phyloP scores from a whole-genome alignment of 192 early-diverging fungal genomes.

The Coemansia sp. region DNA sequence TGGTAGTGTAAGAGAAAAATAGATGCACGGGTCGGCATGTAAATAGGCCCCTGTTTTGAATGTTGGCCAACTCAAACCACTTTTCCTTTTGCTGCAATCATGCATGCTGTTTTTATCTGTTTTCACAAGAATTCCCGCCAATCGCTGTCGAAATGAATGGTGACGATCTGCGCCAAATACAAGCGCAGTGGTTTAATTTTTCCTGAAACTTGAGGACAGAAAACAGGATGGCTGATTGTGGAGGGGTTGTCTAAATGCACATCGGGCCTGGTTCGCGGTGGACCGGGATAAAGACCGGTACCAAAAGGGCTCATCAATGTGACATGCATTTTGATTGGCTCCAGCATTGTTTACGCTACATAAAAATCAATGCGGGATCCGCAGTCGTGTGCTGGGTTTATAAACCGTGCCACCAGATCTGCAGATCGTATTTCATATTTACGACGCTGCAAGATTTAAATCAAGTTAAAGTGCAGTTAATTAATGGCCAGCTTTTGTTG shows the following conservation, averaged over 20 bases:
- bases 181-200: background rate
- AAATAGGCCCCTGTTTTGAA: background rate
- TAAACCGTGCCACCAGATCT: background rate
- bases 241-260: constrained; percentile 4
- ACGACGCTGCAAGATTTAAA: no score
- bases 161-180: background rate
- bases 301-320: background rate
- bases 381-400: background rate
- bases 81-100: background rate
- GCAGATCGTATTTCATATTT: background rate
- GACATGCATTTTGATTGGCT: background rate
- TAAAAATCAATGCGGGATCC: constrained; percentile 5
- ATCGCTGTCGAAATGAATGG: background rate
- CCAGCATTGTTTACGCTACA: background rate
- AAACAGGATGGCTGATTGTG: background rate
- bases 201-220: background rate
- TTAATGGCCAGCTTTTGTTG: background rate
- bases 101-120: background rate
- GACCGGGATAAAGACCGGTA: background rate
- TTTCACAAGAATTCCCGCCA: background rate
- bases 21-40: background rate
- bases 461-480: no score
- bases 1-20: background rate
- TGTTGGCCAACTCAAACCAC: background rate
- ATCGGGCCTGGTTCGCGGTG: background rate